A percentile compares a stretch with the other conserved stretches of the same genome.
These are phyloP conservation scores for Cystobasidium pallidum DNA, from an alignment of 1,284 basidiomycete species.

Conservation along the genomic window DNA sequence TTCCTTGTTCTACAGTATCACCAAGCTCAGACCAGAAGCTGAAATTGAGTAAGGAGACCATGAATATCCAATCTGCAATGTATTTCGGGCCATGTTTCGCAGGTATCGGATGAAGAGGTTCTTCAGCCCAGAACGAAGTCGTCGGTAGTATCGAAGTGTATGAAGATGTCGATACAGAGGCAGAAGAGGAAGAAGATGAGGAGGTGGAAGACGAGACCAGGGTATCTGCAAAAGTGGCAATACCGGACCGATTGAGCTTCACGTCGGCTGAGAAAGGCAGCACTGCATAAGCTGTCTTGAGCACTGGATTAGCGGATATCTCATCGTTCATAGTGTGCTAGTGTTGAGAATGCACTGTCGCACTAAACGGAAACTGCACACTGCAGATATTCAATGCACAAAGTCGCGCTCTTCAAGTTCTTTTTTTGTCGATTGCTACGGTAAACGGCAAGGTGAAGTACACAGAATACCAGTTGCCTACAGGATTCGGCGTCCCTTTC, in stretches of 20 bases:
- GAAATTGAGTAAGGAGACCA: conserved; percentile 79
- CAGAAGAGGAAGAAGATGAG: not conserved
- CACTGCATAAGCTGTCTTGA: conserved; percentile 40
- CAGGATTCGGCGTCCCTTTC: too few species aligned
- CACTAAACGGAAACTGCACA: too few species aligned
- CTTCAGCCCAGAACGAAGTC: conserved; percentile 41
- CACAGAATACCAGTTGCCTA: too few species aligned
- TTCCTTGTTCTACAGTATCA: conserved; percentile 57
- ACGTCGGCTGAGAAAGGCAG: conserved; percentile 19
- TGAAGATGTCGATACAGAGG: not conserved
- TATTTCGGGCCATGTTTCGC: conserved; percentile 20
- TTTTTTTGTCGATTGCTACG: too few species aligned
- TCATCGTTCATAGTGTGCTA: not conserved
- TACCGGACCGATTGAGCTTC: conserved; percentile 16
- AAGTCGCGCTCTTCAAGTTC: too few species aligned
- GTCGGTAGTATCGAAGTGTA: conserved; percentile 15
- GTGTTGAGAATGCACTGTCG: too few species aligned
- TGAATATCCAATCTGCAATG: conserved; percentile 77
- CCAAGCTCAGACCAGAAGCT: conserved; percentile 79
- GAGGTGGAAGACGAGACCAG: conserved; percentile 1
- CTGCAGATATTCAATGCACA: too few species aligned
- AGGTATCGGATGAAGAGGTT: conserved; percentile 48
- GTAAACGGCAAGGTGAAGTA: too few species aligned
- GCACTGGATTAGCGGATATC: conserved; percentile 17
- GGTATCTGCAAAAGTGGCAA: conserved; percentile 22